Evolutionary conservation across 2,329 filamentous ascomycete genomes (phyloP).

Genomic region (Diaporthe ampelina): DNA sequence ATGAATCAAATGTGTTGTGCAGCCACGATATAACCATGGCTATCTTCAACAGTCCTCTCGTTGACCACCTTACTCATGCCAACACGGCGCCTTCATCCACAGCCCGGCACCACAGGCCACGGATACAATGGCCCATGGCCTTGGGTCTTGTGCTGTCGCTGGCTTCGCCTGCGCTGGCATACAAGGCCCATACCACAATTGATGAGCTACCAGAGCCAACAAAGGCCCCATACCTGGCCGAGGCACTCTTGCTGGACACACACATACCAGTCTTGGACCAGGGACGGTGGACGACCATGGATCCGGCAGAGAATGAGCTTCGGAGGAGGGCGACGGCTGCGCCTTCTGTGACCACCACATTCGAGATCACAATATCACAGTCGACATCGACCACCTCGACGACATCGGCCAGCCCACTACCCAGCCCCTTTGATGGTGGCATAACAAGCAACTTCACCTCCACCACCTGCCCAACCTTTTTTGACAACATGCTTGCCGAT

Average conservation of each 20-base stretch:
- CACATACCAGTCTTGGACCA: conserved; percentile 51
- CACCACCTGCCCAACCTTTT: conserved; percentile 74
- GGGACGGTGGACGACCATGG: conserved; percentile 55
- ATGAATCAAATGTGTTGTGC: conserved; percentile 42
- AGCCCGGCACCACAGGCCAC: conserved; percentile 41
- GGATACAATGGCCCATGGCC: conserved; percentile 48
- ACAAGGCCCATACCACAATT: conserved; percentile 21
- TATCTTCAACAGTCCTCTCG: conserved; percentile 36
- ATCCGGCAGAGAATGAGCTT: conserved; percentile 50
- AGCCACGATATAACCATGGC: conserved; percentile 48
- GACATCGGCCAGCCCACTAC: conserved; percentile 60
- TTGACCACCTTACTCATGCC: conserved; percentile 26
- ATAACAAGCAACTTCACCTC: conserved; percentile 73
- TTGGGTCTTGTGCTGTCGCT: conserved; percentile 44
- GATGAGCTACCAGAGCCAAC: conserved; percentile 44
- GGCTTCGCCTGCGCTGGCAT: conserved; percentile 47
- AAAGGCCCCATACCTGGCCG: conserved; percentile 46
- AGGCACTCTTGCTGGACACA: conserved; percentile 54
- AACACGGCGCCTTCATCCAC: not conserved
- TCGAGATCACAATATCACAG: conserved; percentile 41
- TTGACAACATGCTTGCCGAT: conserved; percentile 76
- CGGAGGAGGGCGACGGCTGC: conserved; percentile 41
- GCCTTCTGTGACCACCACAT: conserved; percentile 35
- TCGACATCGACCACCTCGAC: conserved; percentile 45
- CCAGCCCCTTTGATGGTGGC: conserved; percentile 76